Conservation (phyloP, 768 basidiomycete species). For the Suillus tomentosus region DNA sequence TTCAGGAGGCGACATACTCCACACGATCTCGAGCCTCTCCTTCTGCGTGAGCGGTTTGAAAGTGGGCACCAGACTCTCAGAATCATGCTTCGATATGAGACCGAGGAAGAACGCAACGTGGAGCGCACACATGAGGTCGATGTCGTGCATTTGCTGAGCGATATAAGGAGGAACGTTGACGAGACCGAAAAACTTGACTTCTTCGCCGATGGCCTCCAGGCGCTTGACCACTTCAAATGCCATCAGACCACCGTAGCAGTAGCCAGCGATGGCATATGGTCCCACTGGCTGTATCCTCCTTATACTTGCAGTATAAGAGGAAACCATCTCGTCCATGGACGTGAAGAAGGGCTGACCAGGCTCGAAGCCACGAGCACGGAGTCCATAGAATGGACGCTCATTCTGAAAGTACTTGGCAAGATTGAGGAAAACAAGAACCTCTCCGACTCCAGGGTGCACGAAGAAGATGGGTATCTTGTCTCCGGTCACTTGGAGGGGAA, state of each 20-base stretch:
- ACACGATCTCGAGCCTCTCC: constrained; percentile 29
- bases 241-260: constrained; percentile 41
- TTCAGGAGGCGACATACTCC: constrained; percentile 30
- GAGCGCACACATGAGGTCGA: constrained; percentile 41
- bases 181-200: constrained; percentile 36
- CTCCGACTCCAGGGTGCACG: constrained; percentile 47
- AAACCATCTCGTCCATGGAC: constrained; percentile 37
- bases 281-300: constrained; percentile 31
- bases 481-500: constrained; percentile 40
- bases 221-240: constrained; percentile 39
- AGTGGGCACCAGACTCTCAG: constrained; percentile 21
- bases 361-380: constrained; percentile 43
- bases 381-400: constrained; percentile 40
- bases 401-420: constrained; percentile 42
- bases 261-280: constrained; percentile 39
- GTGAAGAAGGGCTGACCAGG: constrained; percentile 32
- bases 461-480: constrained; percentile 45
- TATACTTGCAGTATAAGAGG: constrained; percentile 33
- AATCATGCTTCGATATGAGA: constrained; percentile 31
- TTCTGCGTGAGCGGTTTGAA: constrained; percentile 22
- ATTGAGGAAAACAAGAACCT: constrained; percentile 43
- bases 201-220: constrained; percentile 31
- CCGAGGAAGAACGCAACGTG: constrained; percentile 45
- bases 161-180: constrained; percentile 40
- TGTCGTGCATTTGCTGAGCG: constrained; percentile 42